A percentile compares a stretch with the other conserved stretches of the same genome.
Conservation (phyloP, 2,329 filamentous ascomycete species). For the Ophiosphaerella korrae region DNA sequence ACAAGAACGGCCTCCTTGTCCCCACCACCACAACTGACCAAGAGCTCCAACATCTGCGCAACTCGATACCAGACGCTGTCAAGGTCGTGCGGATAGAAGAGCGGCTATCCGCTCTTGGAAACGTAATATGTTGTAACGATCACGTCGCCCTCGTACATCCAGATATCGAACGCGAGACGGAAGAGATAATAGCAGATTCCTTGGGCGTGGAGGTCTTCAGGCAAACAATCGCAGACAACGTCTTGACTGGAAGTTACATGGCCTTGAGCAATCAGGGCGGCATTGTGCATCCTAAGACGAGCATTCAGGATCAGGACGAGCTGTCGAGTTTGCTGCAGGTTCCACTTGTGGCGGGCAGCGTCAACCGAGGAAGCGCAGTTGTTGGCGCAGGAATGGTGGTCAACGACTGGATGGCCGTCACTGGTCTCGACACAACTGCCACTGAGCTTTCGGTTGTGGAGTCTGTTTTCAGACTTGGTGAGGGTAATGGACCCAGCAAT, state of each 20-base stretch:
- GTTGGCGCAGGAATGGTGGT: constrained; percentile 98
- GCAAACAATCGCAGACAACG: constrained; percentile 96
- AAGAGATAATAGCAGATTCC: constrained; percentile 97
- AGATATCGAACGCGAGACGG: constrained; percentile 94
- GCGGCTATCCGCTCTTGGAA: constrained; percentile 90
- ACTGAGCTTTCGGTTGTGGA: constrained; percentile 96
- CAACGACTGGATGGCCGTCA: constrained; percentile 96
- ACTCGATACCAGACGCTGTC: constrained; percentile 87
- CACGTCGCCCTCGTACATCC: constrained; percentile 96
- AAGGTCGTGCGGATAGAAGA: constrained; percentile 98
- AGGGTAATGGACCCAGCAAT: constrained; percentile 76
- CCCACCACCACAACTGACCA: constrained; percentile 96
- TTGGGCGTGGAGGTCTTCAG: constrained; percentile 87
- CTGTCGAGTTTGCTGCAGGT: constrained; percentile 91
- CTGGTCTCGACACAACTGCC: constrained; percentile 89
- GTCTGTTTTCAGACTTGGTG: constrained; percentile 91
- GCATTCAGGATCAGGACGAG: constrained; percentile 97
- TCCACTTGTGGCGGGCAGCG: constrained; percentile 88
- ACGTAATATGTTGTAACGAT: constrained; percentile 96
- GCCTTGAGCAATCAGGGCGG: constrained; percentile 93
- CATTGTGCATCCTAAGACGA: constrained; percentile 95
- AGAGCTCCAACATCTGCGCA: constrained; percentile 95
- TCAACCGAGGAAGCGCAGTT: constrained; percentile 91
- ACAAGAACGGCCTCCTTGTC: constrained; percentile 94
- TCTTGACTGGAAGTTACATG: constrained; percentile 97